These are phyloP conservation scores for Aegilops umbellulata DNA, from an alignment of 176 grass and related monocot genomes.

Conservation along the genomic window DNA sequence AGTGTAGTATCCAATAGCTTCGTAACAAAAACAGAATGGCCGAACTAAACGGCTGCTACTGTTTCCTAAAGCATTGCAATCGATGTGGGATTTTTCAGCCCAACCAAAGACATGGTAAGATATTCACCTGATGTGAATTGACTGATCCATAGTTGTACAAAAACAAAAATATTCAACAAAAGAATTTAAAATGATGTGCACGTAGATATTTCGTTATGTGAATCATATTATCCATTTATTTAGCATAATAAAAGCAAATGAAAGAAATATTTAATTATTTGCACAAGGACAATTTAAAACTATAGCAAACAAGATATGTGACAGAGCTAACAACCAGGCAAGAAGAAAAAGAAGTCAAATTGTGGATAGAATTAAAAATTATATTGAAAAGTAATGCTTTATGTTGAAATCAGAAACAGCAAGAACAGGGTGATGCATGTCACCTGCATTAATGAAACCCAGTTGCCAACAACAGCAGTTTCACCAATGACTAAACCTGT, in stretches of 20 bases:
- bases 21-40: too few species aligned
- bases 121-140: neutral
- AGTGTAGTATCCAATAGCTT: too few species aligned
- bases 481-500: conserved; percentile 98
- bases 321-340: neutral
- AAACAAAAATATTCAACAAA: neutral
- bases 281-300: neutral
- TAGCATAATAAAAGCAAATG: neutral
- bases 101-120: neutral
- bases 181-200: neutral
- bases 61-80: too few species aligned
- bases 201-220: neutral
- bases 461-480: conserved; percentile 97
- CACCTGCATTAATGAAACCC: conserved; percentile 99
- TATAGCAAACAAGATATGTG: neutral
- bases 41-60: too few species aligned
- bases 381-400: neutral
- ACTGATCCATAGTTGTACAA: neutral
- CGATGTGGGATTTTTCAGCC: too few species aligned
- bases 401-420: neutral
- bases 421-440: neutral
- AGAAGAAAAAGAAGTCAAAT: neutral
- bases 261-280: neutral
- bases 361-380: neutral
- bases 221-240: neutral